Evolutionary conservation across 208 protist genomes (phyloP).

Genomic region (Tritrichomonas foetus): DNA sequence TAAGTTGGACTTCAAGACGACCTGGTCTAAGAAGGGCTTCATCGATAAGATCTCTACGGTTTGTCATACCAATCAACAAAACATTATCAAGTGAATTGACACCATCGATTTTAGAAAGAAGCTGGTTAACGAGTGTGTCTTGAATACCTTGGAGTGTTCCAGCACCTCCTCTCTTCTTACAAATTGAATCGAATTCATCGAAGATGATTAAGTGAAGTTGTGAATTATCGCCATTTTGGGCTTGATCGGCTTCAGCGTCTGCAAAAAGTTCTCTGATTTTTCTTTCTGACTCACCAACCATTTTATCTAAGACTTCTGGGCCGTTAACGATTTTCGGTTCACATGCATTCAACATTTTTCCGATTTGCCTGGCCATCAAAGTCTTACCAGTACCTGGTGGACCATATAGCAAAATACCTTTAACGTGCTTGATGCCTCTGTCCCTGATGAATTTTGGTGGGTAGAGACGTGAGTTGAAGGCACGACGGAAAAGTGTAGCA

Average conservation of each 20-base stretch:
- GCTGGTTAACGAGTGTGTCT: slow-evolving; percentile 96
- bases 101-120: slow-evolving; percentile 93
- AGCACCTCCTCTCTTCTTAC: slow-evolving; percentile 81
- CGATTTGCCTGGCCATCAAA: slow-evolving; percentile 97
- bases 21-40: slow-evolving; percentile 96
- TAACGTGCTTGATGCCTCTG: slow-evolving; percentile 92
- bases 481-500: slow-evolving; percentile 90
- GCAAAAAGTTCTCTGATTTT: slow-evolving; percentile 98
- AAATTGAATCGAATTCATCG: slow-evolving; percentile 99
- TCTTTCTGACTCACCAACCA: slow-evolving; percentile 92
- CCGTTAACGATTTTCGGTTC: slow-evolving; percentile 89
- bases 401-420: slow-evolving; percentile 91
- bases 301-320: slow-evolving; percentile 89
- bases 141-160: slow-evolving; percentile 82
- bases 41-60: slow-evolving; percentile 97
- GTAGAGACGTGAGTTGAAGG: slow-evolving; percentile 78
- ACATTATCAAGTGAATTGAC: slow-evolving; percentile 98
- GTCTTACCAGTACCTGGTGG: slow-evolving; percentile 99
- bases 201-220: slow-evolving; percentile 99
- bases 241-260: slow-evolving; percentile 84
- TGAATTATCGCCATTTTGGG: slow-evolving; percentile 51
- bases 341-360: slow-evolving; percentile 88
- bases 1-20: slow-evolving; percentile 94
- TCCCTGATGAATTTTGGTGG: slow-evolving; percentile 77
- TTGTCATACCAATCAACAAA: slow-evolving; percentile 99